Percentiles rank a stretch among this genome's conserved stretches.
phyloP scores from a whole-genome alignment of 768 basidiomycete genomes.

The Galerina marginata region DNA sequence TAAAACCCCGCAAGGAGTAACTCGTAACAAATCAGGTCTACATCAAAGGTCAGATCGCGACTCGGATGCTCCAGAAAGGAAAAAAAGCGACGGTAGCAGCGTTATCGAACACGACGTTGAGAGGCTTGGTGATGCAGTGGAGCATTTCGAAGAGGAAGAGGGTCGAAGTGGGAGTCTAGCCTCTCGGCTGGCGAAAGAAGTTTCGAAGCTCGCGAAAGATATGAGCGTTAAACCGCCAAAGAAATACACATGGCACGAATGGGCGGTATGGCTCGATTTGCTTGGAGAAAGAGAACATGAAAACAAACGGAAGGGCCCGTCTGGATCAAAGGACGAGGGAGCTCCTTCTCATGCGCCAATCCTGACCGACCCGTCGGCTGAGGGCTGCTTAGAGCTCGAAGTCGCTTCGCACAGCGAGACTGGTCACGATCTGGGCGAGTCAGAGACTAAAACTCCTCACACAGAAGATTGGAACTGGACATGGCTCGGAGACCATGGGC shows the following conservation, averaged over 20 bases:
- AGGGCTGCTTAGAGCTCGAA: too few relatives aligned
- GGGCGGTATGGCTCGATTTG: constrained; percentile 38
- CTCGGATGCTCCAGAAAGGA: neutral
- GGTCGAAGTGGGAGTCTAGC: constrained; percentile 31
- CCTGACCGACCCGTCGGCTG: neutral
- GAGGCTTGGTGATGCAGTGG: constrained; percentile 40
- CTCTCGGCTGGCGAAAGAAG: constrained; percentile 34
- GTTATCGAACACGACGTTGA: constrained; percentile 31
- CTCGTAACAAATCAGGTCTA: neutral
- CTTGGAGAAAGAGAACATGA: constrained; percentile 25
- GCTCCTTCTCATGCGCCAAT: neutral
- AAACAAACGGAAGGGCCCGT: neutral
- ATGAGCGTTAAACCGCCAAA: constrained; percentile 28
- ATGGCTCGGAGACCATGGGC: constrained; percentile 46
- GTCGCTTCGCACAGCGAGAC: neutral
- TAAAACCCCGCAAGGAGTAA: neutral
- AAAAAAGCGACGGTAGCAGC: neutral
- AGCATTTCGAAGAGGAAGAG: constrained; percentile 31
- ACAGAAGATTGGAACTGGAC: constrained; percentile 32
- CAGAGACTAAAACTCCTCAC: neutral
- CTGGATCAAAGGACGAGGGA: neutral
- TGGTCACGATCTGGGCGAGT: neutral
- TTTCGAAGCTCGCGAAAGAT: constrained; percentile 36
- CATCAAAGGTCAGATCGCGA: neutral
- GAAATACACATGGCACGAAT: constrained; percentile 44